Percentiles rank a stretch among this genome's conserved stretches.
Evolutionary conservation across 768 basidiomycete genomes (phyloP).

Genomic region (Russula sp.): DNA sequence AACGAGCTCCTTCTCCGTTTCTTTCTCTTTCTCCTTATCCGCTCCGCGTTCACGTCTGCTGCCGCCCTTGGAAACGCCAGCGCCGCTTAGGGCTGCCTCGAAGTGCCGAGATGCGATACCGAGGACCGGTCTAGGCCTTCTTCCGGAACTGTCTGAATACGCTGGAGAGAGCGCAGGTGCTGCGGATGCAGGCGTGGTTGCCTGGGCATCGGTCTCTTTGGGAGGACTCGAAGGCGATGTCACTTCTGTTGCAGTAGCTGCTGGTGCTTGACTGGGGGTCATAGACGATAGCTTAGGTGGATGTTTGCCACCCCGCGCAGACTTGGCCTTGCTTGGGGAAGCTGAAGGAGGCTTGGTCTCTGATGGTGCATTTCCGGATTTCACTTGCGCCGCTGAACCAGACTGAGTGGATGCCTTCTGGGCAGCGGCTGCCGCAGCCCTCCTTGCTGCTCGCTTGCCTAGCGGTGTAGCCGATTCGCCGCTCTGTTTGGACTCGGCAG

Average conservation of each 20-base stretch:
- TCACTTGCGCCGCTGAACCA: constrained; percentile 8
- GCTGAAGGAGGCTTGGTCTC: constrained; percentile 3
- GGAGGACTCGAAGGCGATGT: constrained; percentile 13
- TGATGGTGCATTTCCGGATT: constrained; percentile 7
- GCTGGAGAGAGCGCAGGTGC: constrained; percentile 24
- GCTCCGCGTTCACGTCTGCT: constrained; percentile 23
- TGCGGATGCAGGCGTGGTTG: constrained; percentile 21
- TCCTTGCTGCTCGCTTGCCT: constrained; percentile 43
- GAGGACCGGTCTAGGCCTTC: constrained; percentile 49
- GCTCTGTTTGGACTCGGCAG: constrained; percentile 29
- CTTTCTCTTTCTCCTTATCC: constrained; percentile 37
- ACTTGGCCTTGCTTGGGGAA: constrained; percentile 21
- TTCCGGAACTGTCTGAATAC: constrained; percentile 39
- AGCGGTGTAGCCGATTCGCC: constrained; percentile 31
- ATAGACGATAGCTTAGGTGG: constrained; percentile 6
- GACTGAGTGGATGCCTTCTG: constrained; percentile 21
- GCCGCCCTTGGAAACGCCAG: constrained; percentile 49
- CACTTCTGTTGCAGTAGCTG: neutral
- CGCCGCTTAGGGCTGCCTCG: constrained; percentile 67
- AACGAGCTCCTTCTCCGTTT: constrained; percentile 29
- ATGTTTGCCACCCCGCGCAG: constrained; percentile 18
- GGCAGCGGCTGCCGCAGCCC: constrained; percentile 25
- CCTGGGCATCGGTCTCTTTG: neutral
- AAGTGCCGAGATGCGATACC: constrained; percentile 66
- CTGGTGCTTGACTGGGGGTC: neutral